Evolutionary conservation across 2,329 filamentous ascomycete species (phyloP).

Genomic region (Ustilaginoidea virens): DNA sequence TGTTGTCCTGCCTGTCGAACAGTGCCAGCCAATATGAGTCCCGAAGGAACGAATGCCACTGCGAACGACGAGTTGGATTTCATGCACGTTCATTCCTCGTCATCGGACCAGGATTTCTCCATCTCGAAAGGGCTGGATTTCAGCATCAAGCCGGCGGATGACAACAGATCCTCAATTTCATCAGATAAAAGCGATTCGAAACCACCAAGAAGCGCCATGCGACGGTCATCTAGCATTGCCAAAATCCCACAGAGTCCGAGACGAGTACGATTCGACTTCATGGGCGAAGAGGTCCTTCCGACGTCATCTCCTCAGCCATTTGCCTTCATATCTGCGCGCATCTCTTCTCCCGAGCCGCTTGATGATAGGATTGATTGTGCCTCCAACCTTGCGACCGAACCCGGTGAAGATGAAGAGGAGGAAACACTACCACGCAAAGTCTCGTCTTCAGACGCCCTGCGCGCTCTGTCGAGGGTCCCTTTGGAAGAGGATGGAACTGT

Average conservation of each 20-base stretch:
- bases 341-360: slow-evolving; percentile 10
- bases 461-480: slow-evolving; percentile 34
- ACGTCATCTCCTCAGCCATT: slow-evolving; percentile 36
- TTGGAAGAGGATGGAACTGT: slow-evolving; percentile 30
- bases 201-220: slow-evolving; percentile 38
- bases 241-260: slow-evolving; percentile 38
- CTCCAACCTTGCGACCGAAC: slow-evolving; percentile 20
- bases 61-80: slow-evolving; percentile 1
- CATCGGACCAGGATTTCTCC: slow-evolving; percentile 10
- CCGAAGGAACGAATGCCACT: slow-evolving; percentile 1
- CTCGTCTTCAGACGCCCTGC: slow-evolving; percentile 38
- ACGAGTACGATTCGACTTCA: slow-evolving; percentile 46
- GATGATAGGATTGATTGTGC: slow-evolving; percentile 13
- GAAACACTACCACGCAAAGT: slow-evolving; percentile 33
- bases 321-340: slow-evolving; percentile 15
- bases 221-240: slow-evolving; percentile 37
- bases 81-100: slow-evolving; percentile 5
- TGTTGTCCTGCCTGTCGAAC: no score
- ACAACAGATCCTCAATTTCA: slow-evolving; percentile 31
- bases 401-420: slow-evolving; percentile 24
- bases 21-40: slow-evolving; percentile 1
- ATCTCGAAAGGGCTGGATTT: slow-evolving; percentile 21
- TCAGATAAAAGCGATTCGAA: slow-evolving; percentile 38
- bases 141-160: slow-evolving; percentile 22
- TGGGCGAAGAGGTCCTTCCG: slow-evolving; percentile 43